These are phyloP conservation scores for Fusarium pininemorale DNA, from an alignment of 2,329 filamentous ascomycete species.

Conservation along the genomic window DNA sequence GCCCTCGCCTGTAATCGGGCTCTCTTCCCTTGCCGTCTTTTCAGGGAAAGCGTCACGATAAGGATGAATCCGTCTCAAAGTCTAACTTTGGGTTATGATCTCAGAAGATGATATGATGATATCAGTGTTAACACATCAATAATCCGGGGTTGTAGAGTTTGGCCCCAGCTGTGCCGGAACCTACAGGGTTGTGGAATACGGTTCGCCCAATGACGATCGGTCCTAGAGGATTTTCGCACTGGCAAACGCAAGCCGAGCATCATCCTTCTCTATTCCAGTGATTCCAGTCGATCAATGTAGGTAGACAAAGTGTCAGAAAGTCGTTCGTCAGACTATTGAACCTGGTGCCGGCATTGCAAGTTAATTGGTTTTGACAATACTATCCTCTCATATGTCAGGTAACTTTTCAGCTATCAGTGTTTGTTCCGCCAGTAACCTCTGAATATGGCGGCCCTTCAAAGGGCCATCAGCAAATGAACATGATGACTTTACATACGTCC, in stretches of 20 bases:
- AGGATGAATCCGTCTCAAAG: slow-evolving; percentile 2
- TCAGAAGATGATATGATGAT: slow-evolving; percentile 25
- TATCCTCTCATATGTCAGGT: neutral
- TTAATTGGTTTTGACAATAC: neutral
- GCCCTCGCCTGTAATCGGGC: neutral
- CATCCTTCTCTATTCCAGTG: neutral
- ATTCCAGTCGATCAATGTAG: neutral
- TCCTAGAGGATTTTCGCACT: neutral
- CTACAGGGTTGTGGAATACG: slow-evolving; percentile 11
- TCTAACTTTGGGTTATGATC: slow-evolving; percentile 20
- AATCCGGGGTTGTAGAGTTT: slow-evolving; percentile 15
- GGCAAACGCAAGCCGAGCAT: neutral
- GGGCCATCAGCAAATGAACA: neutral
- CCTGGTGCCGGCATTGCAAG: too few species aligned
- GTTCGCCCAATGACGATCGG: slow-evolving; percentile 18
- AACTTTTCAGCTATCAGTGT: neutral
- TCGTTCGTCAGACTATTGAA: too few species aligned
- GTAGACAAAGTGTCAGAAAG: neutral
- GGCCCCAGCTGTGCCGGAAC: neutral
- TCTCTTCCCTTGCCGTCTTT: neutral
- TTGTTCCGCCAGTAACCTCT: neutral
- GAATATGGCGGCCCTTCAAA: neutral
- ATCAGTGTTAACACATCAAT: slow-evolving; percentile 16
- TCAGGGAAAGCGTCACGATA: neutral
- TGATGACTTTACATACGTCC: neutral